A percentile compares a stretch with the other conserved stretches of the same genome.
Conservation (phyloP, 805 yeast species). For the Candida pini region DNA sequence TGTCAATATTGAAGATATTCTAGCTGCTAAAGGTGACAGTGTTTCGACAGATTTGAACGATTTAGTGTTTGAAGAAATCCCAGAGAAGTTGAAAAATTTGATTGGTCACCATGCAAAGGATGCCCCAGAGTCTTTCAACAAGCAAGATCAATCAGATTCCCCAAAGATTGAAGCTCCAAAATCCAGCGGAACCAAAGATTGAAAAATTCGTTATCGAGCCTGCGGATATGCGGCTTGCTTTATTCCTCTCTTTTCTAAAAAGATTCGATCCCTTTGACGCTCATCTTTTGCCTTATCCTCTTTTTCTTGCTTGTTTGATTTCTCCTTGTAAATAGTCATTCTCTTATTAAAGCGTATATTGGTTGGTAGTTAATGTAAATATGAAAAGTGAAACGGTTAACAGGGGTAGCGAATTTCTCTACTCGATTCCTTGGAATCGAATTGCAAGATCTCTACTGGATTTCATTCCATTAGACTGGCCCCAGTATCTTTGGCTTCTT, state of each 20-base stretch:
- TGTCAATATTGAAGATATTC: conserved; percentile 74
- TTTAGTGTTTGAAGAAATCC: conserved; percentile 63
- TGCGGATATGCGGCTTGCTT: too few species aligned
- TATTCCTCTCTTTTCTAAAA: too few species aligned
- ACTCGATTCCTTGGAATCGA: conserved; percentile 11
- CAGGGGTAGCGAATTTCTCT: conserved; percentile 2
- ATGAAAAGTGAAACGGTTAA: conserved; percentile 16
- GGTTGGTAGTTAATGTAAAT: too few species aligned
- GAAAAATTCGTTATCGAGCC: too few species aligned
- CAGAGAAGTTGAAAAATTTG: conserved; percentile 42
- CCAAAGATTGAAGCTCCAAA: conserved; percentile 10
- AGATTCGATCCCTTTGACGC: too few species aligned
- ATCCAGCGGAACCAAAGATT: too few species aligned
- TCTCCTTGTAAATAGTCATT: too few species aligned
- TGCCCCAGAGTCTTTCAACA: conserved; percentile 44
- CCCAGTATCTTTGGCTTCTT: conserved; percentile 18
- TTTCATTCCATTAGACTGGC: conserved; percentile 11
- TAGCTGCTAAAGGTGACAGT: conserved; percentile 70
- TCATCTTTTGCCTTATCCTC: background rate
- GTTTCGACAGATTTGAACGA: conserved; percentile 63
- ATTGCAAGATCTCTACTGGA: conserved; percentile 1
- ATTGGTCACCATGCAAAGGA: conserved; percentile 68
- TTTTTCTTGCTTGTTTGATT: background rate
- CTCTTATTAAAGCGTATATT: too few species aligned
- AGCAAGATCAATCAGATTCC: conserved; percentile 5